Conservation (phyloP, 345 rosid species). For the Hevea brasiliensis region DNA sequence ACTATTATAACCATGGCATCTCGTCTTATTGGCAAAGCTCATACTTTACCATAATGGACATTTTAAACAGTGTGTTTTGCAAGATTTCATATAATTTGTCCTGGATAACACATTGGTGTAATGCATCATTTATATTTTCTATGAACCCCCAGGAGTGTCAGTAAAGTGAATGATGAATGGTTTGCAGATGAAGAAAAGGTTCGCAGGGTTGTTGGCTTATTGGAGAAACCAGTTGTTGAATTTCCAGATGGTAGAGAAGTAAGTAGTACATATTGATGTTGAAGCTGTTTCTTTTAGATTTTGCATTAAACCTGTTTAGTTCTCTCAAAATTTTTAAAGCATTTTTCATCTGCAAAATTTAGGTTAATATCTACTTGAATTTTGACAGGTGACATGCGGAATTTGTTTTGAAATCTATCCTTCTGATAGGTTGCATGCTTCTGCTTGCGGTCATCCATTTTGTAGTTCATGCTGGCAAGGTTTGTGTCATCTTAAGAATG, state of each 20-base stretch:
- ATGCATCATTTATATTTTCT: neutral
- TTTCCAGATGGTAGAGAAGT: constrained; percentile 33
- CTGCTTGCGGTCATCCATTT: constrained; percentile 39
- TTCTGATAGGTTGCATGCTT: constrained; percentile 23
- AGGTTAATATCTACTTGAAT: neutral
- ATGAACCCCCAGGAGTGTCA: constrained; percentile 28
- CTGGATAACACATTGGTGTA: neutral
- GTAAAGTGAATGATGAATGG: constrained; percentile 42
- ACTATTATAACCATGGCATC: no score
- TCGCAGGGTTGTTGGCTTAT: constrained; percentile 31
- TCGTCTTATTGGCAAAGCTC: no score
- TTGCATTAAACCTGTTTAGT: neutral
- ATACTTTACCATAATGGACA: no score
- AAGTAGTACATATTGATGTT: neutral
- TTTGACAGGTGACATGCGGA: constrained; percentile 33
- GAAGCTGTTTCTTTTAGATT: neutral
- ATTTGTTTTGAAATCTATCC: constrained; percentile 36
- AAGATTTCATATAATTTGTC: neutral
- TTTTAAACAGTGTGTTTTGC: neutral
- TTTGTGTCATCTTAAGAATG: constrained; percentile 1
- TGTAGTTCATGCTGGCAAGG: constrained; percentile 36
- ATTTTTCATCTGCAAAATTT: no score
- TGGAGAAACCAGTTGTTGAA: constrained; percentile 20
- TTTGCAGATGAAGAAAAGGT: constrained; percentile 38
- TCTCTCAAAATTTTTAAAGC: neutral